Conservation (phyloP, 495 filamentous ascomycete species). For the Cladorrhinum samala region DNA sequence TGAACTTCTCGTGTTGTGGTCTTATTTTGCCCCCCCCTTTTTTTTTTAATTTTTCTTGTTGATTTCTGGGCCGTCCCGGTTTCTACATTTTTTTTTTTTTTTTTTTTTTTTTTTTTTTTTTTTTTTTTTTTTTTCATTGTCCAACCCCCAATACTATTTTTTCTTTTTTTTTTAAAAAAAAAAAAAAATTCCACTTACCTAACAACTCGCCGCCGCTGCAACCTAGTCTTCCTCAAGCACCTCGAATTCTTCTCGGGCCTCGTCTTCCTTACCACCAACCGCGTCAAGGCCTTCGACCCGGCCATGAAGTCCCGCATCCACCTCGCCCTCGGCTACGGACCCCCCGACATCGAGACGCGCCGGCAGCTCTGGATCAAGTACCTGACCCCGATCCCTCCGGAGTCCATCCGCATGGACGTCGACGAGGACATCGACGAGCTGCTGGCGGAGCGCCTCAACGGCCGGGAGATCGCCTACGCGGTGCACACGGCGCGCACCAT, state of each 20-base stretch:
- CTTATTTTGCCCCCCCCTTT: too few relatives aligned
- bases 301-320: constrained; percentile 50
- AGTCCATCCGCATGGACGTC: neutral
- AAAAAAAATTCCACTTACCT: too few relatives aligned
- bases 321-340: constrained; percentile 33
- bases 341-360: constrained; percentile 21
- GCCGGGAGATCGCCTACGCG: constrained; percentile 32
- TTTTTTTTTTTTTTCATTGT: too few relatives aligned
- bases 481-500: constrained; percentile 35
- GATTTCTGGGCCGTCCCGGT: too few relatives aligned
- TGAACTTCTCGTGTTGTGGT: too few relatives aligned
- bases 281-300: constrained; percentile 46
- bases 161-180: too few relatives aligned
- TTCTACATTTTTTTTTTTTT: too few relatives aligned
- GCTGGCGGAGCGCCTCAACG: constrained; percentile 21
- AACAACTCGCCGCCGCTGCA: too few relatives aligned
- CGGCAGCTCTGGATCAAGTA: constrained; percentile 27
- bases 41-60: too few relatives aligned
- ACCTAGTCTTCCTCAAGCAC: constrained; percentile 35
- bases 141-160: too few relatives aligned
- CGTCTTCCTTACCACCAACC: constrained; percentile 47
- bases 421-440: constrained; percentile 4
- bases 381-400: constrained; percentile 5
- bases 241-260: constrained; percentile 45
- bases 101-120: too few relatives aligned